Evolutionary conservation across 2,329 filamentous ascomycete species (phyloP).

Genomic region (Aphanocladium album): DNA sequence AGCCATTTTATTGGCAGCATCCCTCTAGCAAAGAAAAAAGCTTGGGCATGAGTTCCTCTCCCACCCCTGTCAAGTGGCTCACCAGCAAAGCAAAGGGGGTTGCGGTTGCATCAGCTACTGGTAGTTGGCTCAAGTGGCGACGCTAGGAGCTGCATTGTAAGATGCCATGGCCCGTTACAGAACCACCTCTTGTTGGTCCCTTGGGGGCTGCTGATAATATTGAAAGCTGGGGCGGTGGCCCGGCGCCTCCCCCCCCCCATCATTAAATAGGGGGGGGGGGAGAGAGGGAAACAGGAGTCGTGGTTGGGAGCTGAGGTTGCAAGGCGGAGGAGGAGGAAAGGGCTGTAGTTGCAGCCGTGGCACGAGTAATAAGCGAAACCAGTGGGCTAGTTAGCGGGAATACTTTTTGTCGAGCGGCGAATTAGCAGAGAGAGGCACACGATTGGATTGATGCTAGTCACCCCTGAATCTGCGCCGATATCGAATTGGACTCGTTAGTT

Average conservation of each 20-base stretch:
- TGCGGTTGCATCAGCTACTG: too few relatives aligned
- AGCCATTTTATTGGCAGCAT: background rate
- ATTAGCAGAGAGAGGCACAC: background rate
- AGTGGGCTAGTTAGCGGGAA: background rate
- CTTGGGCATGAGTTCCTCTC: too few relatives aligned
- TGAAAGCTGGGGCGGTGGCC: background rate
- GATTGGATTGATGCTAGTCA: background rate
- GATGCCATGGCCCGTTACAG: slow-evolving; percentile 2
- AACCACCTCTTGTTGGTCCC: background rate
- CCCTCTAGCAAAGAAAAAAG: too few relatives aligned
- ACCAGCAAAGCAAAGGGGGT: too few relatives aligned
- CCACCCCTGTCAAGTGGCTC: too few relatives aligned
- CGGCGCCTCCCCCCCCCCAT: too few relatives aligned
- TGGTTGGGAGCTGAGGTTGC: background rate
- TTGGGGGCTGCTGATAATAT: background rate
- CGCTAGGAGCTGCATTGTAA: background rate
- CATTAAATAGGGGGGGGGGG: background rate
- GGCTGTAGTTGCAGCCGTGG: background rate
- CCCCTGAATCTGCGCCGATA: background rate
- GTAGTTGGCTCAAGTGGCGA: too few relatives aligned
- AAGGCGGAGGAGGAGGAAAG: background rate
- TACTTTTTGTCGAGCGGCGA: background rate
- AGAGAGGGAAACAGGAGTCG: background rate
- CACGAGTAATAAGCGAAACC: background rate
- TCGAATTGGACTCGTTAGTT: background rate